phyloP scores from a whole-genome alignment of 1,284 basidiomycete species.

The Papiliotrema nemorosa region DNA sequence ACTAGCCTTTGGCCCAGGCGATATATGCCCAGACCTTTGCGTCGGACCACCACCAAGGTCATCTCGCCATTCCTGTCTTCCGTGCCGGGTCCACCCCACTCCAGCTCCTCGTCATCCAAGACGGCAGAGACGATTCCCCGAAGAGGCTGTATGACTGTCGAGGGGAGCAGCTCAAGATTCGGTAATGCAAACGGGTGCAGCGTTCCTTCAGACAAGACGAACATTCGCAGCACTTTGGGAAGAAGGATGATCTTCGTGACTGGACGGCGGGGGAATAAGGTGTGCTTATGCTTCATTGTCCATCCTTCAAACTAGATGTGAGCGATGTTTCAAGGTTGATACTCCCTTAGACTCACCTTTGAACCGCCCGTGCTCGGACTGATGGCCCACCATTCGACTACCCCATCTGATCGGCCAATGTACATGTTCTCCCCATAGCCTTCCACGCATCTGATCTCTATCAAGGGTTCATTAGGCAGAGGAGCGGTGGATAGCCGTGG shows the following conservation, averaged over 20 bases:
- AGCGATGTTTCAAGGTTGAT: neutral
- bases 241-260: slow-evolving; percentile 73
- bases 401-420: slow-evolving; percentile 47
- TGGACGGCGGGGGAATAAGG: slow-evolving; percentile 49
- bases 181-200: slow-evolving; percentile 76
- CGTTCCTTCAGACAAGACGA: slow-evolving; percentile 72
- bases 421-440: slow-evolving; percentile 49
- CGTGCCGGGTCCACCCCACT: slow-evolving; percentile 58
- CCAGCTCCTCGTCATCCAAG: slow-evolving; percentile 67
- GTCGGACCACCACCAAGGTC: slow-evolving; percentile 74
- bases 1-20: slow-evolving; percentile 60
- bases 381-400: slow-evolving; percentile 48
- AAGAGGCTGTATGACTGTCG: slow-evolving; percentile 63
- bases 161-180: slow-evolving; percentile 65
- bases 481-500: neutral
- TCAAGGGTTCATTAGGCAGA: neutral
- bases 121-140: slow-evolving; percentile 73
- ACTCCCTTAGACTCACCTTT: slow-evolving; percentile 16
- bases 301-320: slow-evolving; percentile 32
- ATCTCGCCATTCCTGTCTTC: slow-evolving; percentile 57
- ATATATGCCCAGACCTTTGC: slow-evolving; percentile 65
- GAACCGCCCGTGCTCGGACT: slow-evolving; percentile 26
- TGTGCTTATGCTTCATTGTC: slow-evolving; percentile 41
- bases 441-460: slow-evolving; percentile 41
- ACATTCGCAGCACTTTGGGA: slow-evolving; percentile 65